Evolutionary conservation across 2,329 filamentous ascomycete species (phyloP).

Genomic region (Ophiostoma montium): DNA sequence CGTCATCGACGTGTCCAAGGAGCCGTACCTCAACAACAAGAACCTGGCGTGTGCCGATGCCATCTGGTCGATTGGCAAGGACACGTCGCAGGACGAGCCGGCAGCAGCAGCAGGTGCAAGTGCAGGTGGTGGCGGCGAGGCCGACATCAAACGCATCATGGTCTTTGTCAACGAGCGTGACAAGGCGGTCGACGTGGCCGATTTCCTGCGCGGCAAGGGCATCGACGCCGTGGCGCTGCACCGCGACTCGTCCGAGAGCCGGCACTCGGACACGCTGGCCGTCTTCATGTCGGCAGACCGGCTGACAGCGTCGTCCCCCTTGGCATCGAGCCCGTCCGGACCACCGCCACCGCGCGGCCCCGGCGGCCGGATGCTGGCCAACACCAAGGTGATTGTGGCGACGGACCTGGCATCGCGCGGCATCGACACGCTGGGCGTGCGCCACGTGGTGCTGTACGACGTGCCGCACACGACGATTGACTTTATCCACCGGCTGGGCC

Average conservation of each 20-base stretch:
- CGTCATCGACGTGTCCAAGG: conserved; percentile 78
- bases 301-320: conserved; percentile 14
- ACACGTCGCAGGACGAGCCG: conserved; percentile 42
- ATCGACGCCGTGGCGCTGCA: conserved; percentile 79
- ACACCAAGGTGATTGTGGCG: conserved; percentile 83
- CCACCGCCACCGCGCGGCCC: conserved; percentile 5
- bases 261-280: conserved; percentile 62
- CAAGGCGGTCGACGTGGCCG: conserved; percentile 57
- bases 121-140: conserved; percentile 35
- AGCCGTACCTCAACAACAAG: conserved; percentile 91
- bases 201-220: conserved; percentile 69
- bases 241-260: conserved; percentile 66
- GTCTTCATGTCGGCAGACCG: conserved; percentile 50
- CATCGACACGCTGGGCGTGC: conserved; percentile 84
- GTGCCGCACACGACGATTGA: conserved; percentile 97
- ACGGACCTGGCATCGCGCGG: conserved; percentile 87
- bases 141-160: conserved; percentile 61
- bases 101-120: conserved; percentile 23
- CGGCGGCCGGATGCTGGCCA: conserved; percentile 42
- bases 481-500: conserved; percentile 89
- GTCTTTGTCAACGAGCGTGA: conserved; percentile 18
- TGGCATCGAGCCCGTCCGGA: not conserved
- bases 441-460: conserved; percentile 87
- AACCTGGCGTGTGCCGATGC: conserved; percentile 85
- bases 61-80: conserved; percentile 84